Evolutionary conservation across 2,329 filamentous ascomycete species (phyloP), one percentile per base, ranked within the genome.

Genomic region (Aspergillus ochraceoroseus): DNA sequence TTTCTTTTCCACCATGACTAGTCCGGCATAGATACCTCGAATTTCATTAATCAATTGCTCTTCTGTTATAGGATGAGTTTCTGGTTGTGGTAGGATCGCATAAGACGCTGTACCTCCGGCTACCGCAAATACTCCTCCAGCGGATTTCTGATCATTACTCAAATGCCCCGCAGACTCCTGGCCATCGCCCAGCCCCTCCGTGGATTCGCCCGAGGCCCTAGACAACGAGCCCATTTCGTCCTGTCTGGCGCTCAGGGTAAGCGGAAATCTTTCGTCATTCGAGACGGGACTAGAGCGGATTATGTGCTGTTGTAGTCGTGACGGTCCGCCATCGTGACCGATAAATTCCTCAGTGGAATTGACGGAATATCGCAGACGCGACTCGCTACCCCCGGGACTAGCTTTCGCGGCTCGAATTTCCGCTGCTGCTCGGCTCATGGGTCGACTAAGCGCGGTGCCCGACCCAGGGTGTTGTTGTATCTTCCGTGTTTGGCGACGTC

Each of bases 1-100:
- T 52, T 92, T 87, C 15, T 77, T 79, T 58, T 96, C 90, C 0
- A 95, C 85, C 79, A 92, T 86, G 0, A 87, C 82, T 0, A 95
- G 65, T 0, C 85, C 87, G 0, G 82, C 80, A 54, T 95, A 94
- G 12, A 67, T 67, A 2, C 46, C 54, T 19, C 57, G 56, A 3
- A 94, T 84, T 54, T 95, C 87, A 0, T 80, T 79, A 0, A 87
- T 78, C 0, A 95, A 71, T 51, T 94, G 84, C 1, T 88, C 82
- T 46, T 87, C 82, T 0, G 81, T 82, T 5, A 92, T 88, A 0
- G 79, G 75, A 0, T 80, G 67, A 0, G 80, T 85, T 35, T 82
- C 75, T 0, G 76, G 79, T 50, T 87, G 76, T 7, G 70, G 55
- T 3, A 75, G 55, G 43, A 77, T 64, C 60, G 49, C 48, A 45